Evolutionary conservation across 2,329 filamentous ascomycete species (phyloP).

Genomic region (Chrysoporthe puriensis): DNA sequence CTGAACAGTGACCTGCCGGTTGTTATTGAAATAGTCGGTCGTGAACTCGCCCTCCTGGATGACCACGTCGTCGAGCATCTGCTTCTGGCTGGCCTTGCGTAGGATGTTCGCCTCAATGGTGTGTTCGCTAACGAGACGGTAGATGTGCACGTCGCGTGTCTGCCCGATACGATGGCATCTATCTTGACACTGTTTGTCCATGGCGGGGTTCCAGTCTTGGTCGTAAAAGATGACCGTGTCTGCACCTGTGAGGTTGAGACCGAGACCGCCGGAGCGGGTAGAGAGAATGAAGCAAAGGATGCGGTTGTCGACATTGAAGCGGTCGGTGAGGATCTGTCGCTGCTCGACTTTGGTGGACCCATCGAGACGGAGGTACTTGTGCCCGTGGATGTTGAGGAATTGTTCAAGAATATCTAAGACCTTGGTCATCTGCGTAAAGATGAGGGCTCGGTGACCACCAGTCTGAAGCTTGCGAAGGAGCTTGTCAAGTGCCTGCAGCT

Average conservation of each 20-base stretch:
- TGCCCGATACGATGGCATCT: conserved; percentile 96
- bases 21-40: conserved; percentile 86
- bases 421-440: conserved; percentile 99
- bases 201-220: conserved; percentile 98
- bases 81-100: conserved; percentile 95
- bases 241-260: conserved; percentile 94
- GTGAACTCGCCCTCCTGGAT: conserved; percentile 99
- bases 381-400: conserved; percentile 96
- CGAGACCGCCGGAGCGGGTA: conserved; percentile 88
- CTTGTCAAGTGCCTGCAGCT: conserved; percentile 86
- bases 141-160: conserved; percentile 96
- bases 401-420: conserved; percentile 96
- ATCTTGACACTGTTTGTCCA: conserved; percentile 99
- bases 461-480: conserved; percentile 85
- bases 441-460: conserved; percentile 89
- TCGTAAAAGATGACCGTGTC: conserved; percentile 99
- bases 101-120: conserved; percentile 98
- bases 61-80: conserved; percentile 95
- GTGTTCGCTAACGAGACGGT: conserved; percentile 88
- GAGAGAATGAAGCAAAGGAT: conserved; percentile 96
- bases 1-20: conserved; percentile 63
- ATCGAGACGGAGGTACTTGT: conserved; percentile 94
- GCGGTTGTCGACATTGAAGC: conserved; percentile 92
- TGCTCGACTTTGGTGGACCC: conserved; percentile 97
- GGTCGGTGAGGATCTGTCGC: conserved; percentile 90